Evolutionary conservation across 2,329 filamentous ascomycete genomes (phyloP).

Genomic region (Fusarium sp.): DNA sequence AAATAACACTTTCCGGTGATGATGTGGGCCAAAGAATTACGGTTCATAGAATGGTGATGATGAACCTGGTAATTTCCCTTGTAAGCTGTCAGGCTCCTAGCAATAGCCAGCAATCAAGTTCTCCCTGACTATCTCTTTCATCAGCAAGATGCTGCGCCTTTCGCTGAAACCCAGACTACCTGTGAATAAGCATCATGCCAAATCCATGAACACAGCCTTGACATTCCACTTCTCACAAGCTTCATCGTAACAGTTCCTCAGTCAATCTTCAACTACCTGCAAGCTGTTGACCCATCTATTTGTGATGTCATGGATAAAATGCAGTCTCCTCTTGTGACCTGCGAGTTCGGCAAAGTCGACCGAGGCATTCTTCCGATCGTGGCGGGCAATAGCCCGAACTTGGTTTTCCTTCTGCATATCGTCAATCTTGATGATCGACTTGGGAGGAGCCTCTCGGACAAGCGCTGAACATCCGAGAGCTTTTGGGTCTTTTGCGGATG

Average conservation of each 20-base stretch:
- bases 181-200: accelerated
- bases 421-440: not conserved
- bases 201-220: accelerated
- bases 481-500: accelerated
- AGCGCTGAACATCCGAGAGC: no score
- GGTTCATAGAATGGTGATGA: no score
- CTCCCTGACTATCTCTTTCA: accelerated
- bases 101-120: accelerated
- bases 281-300: no score
- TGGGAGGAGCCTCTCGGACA: no score
- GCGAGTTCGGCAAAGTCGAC: accelerated
- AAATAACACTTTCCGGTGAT: no score
- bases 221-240: accelerated
- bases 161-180: accelerated
- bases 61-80: no score
- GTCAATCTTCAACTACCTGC: no score
- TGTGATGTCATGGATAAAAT: accelerated
- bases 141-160: accelerated
- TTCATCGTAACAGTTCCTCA: not conserved
- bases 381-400: accelerated
- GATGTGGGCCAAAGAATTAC: no score
- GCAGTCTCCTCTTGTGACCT: accelerated
- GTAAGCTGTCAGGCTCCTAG: accelerated
- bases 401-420: accelerated
- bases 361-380: not conserved